Conservation (phyloP, 352 stramenopile species). For the Phytopythium helicoides region DNA sequence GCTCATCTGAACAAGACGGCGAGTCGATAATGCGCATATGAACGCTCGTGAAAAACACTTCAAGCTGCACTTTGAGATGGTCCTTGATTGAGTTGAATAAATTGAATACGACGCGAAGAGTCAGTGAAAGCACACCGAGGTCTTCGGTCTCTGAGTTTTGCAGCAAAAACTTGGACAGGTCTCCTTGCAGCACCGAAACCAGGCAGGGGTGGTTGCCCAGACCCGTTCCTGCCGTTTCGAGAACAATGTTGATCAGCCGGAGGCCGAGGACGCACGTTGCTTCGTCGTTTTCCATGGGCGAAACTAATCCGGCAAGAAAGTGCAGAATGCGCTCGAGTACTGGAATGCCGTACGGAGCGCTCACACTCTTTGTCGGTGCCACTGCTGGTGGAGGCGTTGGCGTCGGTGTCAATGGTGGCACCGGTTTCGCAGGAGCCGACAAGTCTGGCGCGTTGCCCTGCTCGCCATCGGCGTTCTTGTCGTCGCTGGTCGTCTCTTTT, state of each 20-base stretch:
- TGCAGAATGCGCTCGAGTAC: constrained; percentile 93
- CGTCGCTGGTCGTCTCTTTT: neutral
- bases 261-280: constrained; percentile 89
- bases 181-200: constrained; percentile 90
- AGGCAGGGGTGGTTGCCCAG: constrained; percentile 73
- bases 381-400: neutral
- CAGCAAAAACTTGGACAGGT: constrained; percentile 97
- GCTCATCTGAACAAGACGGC: constrained; percentile 76
- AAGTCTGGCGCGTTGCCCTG: neutral
- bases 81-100: constrained; percentile 99
- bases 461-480: neutral
- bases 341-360: constrained; percentile 76
- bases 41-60: constrained; percentile 98
- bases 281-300: constrained; percentile 90
- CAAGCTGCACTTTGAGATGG: constrained; percentile 98
- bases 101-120: constrained; percentile 98
- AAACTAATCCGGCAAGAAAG: constrained; percentile 93
- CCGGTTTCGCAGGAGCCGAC: neutral
- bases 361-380: constrained; percentile 1
- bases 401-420: neutral
- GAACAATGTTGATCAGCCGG: constrained; percentile 96
- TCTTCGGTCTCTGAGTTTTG: constrained; percentile 96
- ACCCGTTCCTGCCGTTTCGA: constrained; percentile 92
- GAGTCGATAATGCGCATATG: constrained; percentile 94
- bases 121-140: constrained; percentile 88